Percentiles rank a stretch among this genome's conserved stretches.
Evolutionary conservation across 2,329 filamentous ascomycete species (phyloP).

Genomic region (Exophiala aquamarina): DNA sequence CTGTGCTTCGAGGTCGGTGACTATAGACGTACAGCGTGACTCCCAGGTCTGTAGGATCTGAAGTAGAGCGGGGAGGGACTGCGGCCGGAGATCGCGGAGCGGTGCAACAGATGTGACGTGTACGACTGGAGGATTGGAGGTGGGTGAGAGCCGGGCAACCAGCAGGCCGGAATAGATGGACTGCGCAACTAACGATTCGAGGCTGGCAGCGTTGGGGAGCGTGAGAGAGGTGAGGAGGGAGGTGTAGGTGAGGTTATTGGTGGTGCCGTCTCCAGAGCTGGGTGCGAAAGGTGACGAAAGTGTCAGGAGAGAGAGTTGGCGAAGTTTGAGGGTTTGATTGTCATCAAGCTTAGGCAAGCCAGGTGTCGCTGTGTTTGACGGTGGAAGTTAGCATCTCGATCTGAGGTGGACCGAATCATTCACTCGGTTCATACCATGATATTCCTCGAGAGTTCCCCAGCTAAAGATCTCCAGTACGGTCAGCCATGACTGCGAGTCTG

Average conservation of each 20-base stretch:
- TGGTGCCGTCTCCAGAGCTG: slow-evolving; percentile 24
- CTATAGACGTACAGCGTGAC: slow-evolving; percentile 70
- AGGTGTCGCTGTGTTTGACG: slow-evolving; percentile 41
- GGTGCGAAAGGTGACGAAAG: slow-evolving; percentile 57
- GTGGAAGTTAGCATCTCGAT: too few relatives aligned
- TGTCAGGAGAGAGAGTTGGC: slow-evolving; percentile 83
- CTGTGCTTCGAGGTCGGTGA: slow-evolving; percentile 73
- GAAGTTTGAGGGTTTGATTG: slow-evolving; percentile 78
- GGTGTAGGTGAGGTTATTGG: slow-evolving; percentile 69
- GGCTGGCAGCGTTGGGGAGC: slow-evolving; percentile 64
- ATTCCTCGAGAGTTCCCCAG: slow-evolving; percentile 83
- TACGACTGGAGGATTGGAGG: slow-evolving; percentile 72
- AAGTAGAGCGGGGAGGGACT: slow-evolving; percentile 68
- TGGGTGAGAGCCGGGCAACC: slow-evolving; percentile 80
- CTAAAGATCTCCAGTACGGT: slow-evolving; percentile 84
- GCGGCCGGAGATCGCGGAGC: slow-evolving; percentile 79
- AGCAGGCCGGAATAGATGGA: slow-evolving; percentile 86
- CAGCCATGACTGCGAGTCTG: slow-evolving; percentile 56
- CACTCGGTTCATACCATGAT: slow-evolving; percentile 55
- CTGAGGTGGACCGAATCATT: slow-evolving; percentile 20
- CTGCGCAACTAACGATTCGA: slow-evolving; percentile 83
- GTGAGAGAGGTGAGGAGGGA: slow-evolving; percentile 66
- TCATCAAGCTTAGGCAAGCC: slow-evolving; percentile 70
- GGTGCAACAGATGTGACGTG: slow-evolving; percentile 78
- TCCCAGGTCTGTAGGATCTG: slow-evolving; percentile 72